A percentile compares a stretch with the other conserved stretches of the same genome.
Conservation (phyloP, 169 alveolate species). For the Cryptosporidium parvum region DNA sequence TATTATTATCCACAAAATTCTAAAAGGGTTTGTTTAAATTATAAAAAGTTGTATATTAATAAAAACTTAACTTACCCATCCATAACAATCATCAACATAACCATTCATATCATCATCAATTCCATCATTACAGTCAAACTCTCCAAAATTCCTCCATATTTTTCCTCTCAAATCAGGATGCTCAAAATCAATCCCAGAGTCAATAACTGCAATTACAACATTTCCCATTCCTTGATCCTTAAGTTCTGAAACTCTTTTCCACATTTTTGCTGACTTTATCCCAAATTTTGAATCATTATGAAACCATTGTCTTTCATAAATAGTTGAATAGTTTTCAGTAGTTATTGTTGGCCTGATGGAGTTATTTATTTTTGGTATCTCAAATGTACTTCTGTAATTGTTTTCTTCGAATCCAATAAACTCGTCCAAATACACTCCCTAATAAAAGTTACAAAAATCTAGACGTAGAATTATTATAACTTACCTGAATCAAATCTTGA, state of each 20-base stretch:
- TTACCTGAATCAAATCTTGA: constrained; percentile 38
- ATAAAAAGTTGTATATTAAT: background rate
- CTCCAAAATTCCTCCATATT: constrained; percentile 82
- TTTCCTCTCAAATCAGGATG: constrained; percentile 82
- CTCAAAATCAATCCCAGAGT: constrained; percentile 82
- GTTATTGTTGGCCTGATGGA: background rate
- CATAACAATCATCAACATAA: constrained; percentile 82
- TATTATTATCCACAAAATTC: constrained; percentile 80
- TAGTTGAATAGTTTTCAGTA: constrained; percentile 12
- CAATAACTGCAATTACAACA: constrained; percentile 80
- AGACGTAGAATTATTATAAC: background rate
- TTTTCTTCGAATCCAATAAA: constrained; percentile 45
- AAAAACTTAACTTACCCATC: constrained; percentile 78
- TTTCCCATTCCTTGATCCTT: constrained; percentile 52
- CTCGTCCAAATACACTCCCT: constrained; percentile 67
- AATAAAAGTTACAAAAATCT: background rate
- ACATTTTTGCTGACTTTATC: constrained; percentile 56
- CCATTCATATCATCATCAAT: constrained; percentile 83
- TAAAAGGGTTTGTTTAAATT: background rate
- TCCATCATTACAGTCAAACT: constrained; percentile 78
- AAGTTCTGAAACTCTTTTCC: constrained; percentile 62
- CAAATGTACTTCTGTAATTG: constrained; percentile 1
- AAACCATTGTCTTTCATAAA: constrained; percentile 64
- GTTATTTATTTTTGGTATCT: constrained; percentile 5
- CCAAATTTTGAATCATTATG: constrained; percentile 62